Conservation (phyloP, 768 basidiomycete genomes). For the Lentinula lateritia region DNA sequence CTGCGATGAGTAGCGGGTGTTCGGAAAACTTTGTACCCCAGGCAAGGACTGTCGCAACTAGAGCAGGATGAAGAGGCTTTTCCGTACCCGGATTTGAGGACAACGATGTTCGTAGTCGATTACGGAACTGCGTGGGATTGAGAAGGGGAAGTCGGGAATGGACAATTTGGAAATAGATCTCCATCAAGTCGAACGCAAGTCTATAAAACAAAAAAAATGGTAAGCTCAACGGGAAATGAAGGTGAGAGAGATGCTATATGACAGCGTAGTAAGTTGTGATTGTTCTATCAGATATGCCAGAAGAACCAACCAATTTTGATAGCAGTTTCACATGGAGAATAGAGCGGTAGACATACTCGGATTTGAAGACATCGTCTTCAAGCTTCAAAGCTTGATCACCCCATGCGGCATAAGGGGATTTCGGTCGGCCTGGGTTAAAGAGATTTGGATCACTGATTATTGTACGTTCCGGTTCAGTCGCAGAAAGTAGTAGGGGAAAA, state of each 20-base stretch:
- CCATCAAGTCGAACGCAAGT: slow-evolving; percentile 88
- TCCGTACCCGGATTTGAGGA: slow-evolving; percentile 25
- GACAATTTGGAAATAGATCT: slow-evolving; percentile 91
- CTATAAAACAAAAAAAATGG: slow-evolving; percentile 33
- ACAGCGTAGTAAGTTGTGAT: slow-evolving; percentile 7
- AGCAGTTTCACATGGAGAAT: slow-evolving; percentile 24
- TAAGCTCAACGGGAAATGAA: slow-evolving; percentile 19
- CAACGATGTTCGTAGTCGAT: slow-evolving; percentile 49
- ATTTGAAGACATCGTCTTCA: slow-evolving; percentile 66
- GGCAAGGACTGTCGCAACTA: slow-evolving; percentile 82
- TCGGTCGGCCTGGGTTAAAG: slow-evolving; percentile 27
- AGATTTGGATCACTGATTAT: slow-evolving; percentile 31
- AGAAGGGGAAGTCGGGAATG: slow-evolving; percentile 86
- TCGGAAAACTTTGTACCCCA: slow-evolving; percentile 96
- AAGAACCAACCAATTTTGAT: slow-evolving; percentile 19
- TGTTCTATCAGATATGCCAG: slow-evolving; percentile 16
- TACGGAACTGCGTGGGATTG: slow-evolving; percentile 77
- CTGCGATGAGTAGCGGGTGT: slow-evolving; percentile 75
- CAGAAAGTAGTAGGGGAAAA: slow-evolving; percentile 7
- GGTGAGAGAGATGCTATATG: slow-evolving; percentile 12
- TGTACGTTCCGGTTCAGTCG: background rate
- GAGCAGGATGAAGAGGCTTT: slow-evolving; percentile 57
- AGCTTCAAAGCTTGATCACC: slow-evolving; percentile 70
- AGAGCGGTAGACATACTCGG: slow-evolving; percentile 62
- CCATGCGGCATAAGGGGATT: slow-evolving; percentile 62